Evolutionary conservation across 768 basidiomycete species (phyloP).

Genomic region (Podaxis mareebaensis): DNA sequence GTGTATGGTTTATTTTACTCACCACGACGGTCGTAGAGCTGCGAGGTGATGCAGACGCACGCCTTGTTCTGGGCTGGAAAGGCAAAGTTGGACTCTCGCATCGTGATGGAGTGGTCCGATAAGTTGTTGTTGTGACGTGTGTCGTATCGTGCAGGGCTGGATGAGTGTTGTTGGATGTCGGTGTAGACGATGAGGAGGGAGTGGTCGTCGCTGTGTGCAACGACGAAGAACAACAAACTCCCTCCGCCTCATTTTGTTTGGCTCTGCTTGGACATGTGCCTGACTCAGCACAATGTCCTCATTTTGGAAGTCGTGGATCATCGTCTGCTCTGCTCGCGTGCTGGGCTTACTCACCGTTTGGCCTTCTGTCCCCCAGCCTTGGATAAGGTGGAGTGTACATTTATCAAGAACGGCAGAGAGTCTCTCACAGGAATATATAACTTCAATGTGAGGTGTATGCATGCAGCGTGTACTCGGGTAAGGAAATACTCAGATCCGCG

Average conservation of each 20-base stretch:
- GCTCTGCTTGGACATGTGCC: background rate
- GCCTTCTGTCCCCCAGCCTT: too few species aligned
- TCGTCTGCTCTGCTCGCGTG: background rate
- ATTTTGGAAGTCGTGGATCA: background rate
- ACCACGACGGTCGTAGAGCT: conserved; percentile 96
- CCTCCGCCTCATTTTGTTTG: conserved; percentile 2
- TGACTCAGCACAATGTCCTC: conserved; percentile 12
- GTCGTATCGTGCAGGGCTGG: background rate
- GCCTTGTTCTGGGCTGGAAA: conserved; percentile 96
- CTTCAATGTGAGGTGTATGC: too few species aligned
- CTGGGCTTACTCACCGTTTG: background rate
- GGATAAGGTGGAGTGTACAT: too few species aligned
- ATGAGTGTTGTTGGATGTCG: background rate
- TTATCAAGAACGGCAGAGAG: too few species aligned
- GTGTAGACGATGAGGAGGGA: conserved; percentile 3
- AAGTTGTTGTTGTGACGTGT: background rate
- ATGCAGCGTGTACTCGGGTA: too few species aligned
- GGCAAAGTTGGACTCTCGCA: conserved; percentile 95
- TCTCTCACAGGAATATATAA: too few species aligned
- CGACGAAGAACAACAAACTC: conserved; percentile 6
- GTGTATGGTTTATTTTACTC: conserved; percentile 25
- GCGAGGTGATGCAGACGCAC: conserved; percentile 90
- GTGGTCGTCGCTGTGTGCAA: conserved; percentile 4
- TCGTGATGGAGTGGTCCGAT: conserved; percentile 28
- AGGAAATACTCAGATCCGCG: too few species aligned